A percentile compares a stretch with the other conserved stretches of the same genome.
Conservation (phyloP, 352 stramenopile species). For the Pelagophyceae sp. region DNA sequence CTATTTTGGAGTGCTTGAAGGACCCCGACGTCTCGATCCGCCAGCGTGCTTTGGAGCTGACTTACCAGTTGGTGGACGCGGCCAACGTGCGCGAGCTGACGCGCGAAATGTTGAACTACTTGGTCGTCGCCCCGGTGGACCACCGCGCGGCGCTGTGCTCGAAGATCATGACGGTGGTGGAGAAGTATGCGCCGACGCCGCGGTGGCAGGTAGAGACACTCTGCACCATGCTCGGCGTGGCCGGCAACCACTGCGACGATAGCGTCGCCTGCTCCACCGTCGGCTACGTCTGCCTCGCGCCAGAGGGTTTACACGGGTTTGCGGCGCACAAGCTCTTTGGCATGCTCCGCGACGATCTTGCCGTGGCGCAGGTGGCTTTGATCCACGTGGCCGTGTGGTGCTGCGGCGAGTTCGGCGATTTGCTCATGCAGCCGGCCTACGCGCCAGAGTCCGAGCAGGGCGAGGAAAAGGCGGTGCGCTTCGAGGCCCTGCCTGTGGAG, state of each 20-base stretch:
- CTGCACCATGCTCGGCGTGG: slow-evolving; percentile 96
- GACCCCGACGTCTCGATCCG: slow-evolving; percentile 97
- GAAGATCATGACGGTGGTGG: slow-evolving; percentile 73
- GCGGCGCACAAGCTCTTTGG: slow-evolving; percentile 93
- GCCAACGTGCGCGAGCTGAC: slow-evolving; percentile 90
- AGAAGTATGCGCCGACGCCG: slow-evolving; percentile 55
- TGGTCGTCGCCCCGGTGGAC: slow-evolving; percentile 89
- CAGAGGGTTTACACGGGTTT: slow-evolving; percentile 73
- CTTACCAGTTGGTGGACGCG: slow-evolving; percentile 94
- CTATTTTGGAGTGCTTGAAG: slow-evolving; percentile 70
- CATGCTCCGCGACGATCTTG: slow-evolving; percentile 80
- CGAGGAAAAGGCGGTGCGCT: slow-evolving; percentile 28
- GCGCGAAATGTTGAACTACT: slow-evolving; percentile 97
- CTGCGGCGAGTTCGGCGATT: slow-evolving; percentile 89
- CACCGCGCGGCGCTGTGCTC: slow-evolving; percentile 87
- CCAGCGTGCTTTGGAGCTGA: slow-evolving; percentile 93
- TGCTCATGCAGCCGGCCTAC: slow-evolving; percentile 60
- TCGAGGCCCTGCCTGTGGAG: slow-evolving; percentile 23
- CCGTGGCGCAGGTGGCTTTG: slow-evolving; percentile 71
- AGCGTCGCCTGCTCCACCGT: slow-evolving; percentile 85
- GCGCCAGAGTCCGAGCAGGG: neutral
- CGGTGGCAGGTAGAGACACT: slow-evolving; percentile 90
- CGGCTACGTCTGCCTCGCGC: slow-evolving; percentile 79
- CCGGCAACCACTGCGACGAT: slow-evolving; percentile 79
- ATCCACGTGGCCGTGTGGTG: slow-evolving; percentile 96